Evolutionary conservation across 2,329 filamentous ascomycete species (phyloP).

Genomic region (Claviceps sp.): DNA sequence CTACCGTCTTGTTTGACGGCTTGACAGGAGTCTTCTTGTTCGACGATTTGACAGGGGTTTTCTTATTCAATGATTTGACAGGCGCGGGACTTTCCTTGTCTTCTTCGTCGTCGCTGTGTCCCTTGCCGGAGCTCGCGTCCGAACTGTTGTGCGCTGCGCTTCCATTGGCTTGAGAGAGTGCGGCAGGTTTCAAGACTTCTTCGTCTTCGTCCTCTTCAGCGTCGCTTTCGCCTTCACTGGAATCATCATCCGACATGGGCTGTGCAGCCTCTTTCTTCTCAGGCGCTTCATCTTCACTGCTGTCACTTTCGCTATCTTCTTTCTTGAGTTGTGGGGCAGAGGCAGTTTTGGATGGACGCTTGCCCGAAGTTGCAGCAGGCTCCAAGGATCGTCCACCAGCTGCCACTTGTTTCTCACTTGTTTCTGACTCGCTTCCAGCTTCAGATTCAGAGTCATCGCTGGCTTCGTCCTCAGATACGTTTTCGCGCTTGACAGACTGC

Average conservation of each 20-base stretch:
- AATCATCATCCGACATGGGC: not conserved
- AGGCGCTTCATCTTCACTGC: conserved; percentile 6
- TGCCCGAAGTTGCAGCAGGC: not conserved
- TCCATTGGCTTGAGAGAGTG: conserved; percentile 11
- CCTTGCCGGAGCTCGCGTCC: conserved; percentile 13
- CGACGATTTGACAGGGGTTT: too few species aligned
- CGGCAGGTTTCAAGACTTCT: conserved; percentile 6
- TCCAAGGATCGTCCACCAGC: conserved; percentile 2
- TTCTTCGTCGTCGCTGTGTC: conserved; percentile 12
- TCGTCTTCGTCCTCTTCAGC: not conserved
- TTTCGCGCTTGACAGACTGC: conserved; percentile 2
- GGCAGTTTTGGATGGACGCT: conserved; percentile 9
- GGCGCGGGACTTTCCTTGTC: not conserved
- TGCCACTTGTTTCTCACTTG: conserved; percentile 9
- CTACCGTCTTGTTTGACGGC: not conserved
- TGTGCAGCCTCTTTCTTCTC: conserved; percentile 7
- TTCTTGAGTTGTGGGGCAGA: conserved; percentile 13
- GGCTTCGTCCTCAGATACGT: conserved; percentile 16
- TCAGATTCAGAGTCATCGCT: conserved; percentile 14
- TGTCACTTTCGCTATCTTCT: conserved; percentile 3
- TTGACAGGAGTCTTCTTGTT: not conserved
- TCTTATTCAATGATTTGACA: not conserved
- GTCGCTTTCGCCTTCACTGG: conserved; percentile 16
- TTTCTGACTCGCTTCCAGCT: conserved; percentile 6
- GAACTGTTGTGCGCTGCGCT: conserved; percentile 5